phyloP scores from a whole-genome alignment of 805 yeast genomes.

The Candida glaebosa region DNA sequence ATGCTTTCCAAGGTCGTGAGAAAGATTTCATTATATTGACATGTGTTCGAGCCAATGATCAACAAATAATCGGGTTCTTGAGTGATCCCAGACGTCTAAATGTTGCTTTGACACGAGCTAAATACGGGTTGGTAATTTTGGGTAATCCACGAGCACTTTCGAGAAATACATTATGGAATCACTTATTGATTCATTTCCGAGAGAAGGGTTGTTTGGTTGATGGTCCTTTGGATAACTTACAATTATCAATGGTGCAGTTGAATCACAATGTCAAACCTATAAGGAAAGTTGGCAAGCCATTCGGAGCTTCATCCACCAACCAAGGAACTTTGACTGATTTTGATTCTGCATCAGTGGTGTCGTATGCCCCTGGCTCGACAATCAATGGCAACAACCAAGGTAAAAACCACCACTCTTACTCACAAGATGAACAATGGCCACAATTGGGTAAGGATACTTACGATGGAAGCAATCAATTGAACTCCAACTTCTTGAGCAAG shows the following conservation, averaged over 20 bases:
- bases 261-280: conserved; percentile 25
- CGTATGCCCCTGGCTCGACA: conserved; percentile 15
- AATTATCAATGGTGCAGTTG: conserved; percentile 61
- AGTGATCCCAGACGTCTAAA: conserved; percentile 43
- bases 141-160: conserved; percentile 83
- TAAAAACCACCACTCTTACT: neutral
- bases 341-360: conserved; percentile 26
- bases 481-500: conserved; percentile 32
- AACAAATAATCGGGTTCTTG: conserved; percentile 39
- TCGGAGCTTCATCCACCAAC: conserved; percentile 12
- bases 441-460: conserved; percentile 16
- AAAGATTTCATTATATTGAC: conserved; percentile 41
- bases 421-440: conserved; percentile 23
- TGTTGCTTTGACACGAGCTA: conserved; percentile 44
- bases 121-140: conserved; percentile 48
- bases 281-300: conserved; percentile 6
- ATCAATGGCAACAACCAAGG: conserved; percentile 3
- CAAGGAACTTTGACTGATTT: conserved; percentile 14
- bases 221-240: conserved; percentile 79
- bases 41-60: conserved; percentile 44
- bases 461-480: conserved; percentile 13
- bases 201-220: conserved; percentile 87
- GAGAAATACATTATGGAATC: conserved; percentile 73
- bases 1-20: conserved; percentile 44
- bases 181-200: conserved; percentile 70